Conservation (phyloP, 2,329 filamentous ascomycete species). For the Diplodia scrobiculata region DNA sequence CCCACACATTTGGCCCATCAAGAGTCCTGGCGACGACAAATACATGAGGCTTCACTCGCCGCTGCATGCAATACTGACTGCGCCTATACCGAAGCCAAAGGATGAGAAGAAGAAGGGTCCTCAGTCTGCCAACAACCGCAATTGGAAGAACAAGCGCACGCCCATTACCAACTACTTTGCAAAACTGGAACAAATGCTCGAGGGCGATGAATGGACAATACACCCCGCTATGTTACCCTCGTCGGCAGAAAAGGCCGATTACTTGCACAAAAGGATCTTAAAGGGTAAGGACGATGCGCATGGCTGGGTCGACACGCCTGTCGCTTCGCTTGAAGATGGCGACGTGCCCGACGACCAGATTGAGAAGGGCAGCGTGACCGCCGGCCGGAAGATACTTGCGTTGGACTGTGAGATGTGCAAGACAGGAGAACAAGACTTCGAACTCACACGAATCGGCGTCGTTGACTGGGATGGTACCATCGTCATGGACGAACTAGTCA, state of each 20-base stretch:
- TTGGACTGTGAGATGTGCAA: slow-evolving; percentile 98
- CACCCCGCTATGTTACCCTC: slow-evolving; percentile 74
- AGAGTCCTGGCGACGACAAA: slow-evolving; percentile 81
- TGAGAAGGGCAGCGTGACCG: slow-evolving; percentile 78
- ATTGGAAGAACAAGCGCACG: slow-evolving; percentile 74
- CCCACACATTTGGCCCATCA: slow-evolving; percentile 83
- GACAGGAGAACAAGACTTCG: slow-evolving; percentile 75
- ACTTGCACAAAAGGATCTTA: slow-evolving; percentile 57
- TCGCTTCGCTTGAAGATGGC: slow-evolving; percentile 68
- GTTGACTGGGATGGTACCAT: slow-evolving; percentile 81
- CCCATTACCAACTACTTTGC: slow-evolving; percentile 79
- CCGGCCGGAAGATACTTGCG: slow-evolving; percentile 74
- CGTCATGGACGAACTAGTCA: slow-evolving; percentile 87
- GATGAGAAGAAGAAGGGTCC: slow-evolving; percentile 66
- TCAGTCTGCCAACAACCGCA: slow-evolving; percentile 63
- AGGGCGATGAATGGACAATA: slow-evolving; percentile 75
- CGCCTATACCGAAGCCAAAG: slow-evolving; percentile 68
- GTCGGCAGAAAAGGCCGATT: slow-evolving; percentile 57
- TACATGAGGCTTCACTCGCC: slow-evolving; percentile 83
- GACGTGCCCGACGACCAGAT: slow-evolving; percentile 69
- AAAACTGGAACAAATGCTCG: slow-evolving; percentile 70
- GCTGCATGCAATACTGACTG: slow-evolving; percentile 77
- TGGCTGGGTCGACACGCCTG: slow-evolving; percentile 81
- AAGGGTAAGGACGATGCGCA: slow-evolving; percentile 54
- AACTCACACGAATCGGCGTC: slow-evolving; percentile 85